Percentiles rank a stretch among this genome's conserved stretches.
Evolutionary conservation across 2,329 filamentous ascomycete species (phyloP).

Genomic region (Trichoderma brevicompactum): DNA sequence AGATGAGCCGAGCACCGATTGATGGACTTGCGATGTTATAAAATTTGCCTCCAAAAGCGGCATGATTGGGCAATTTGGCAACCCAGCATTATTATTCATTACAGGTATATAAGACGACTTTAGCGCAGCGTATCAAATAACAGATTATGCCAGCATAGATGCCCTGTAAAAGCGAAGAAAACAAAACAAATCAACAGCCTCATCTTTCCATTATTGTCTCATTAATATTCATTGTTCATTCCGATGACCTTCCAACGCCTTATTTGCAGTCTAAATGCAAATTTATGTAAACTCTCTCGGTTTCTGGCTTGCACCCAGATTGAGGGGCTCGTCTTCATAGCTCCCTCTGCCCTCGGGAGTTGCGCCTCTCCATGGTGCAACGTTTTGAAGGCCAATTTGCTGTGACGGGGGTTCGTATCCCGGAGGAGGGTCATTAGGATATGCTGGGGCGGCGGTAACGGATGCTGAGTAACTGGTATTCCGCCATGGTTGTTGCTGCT

Average conservation of each 20-base stretch:
- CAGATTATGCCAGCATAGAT: not conserved
- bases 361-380: slow-evolving; percentile 37
- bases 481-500: slow-evolving; percentile 39
- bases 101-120: not conserved
- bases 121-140: not conserved
- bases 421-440: slow-evolving; percentile 40
- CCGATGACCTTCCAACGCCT: slow-evolving; percentile 33
- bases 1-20: slow-evolving; percentile 27
- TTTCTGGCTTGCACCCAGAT: slow-evolving; percentile 38
- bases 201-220: not conserved
- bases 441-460: slow-evolving; percentile 31
- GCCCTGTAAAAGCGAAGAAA: too few species aligned
- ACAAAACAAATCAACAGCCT: not conserved
- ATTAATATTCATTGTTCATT: slow-evolving; percentile 12
- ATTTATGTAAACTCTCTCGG: slow-evolving; percentile 42
- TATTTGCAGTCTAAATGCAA: slow-evolving; percentile 7
- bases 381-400: slow-evolving; percentile 38
- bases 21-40: not conserved
- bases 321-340: slow-evolving; percentile 40
- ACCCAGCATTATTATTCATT: not conserved
- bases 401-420: slow-evolving; percentile 41
- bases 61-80: not conserved
- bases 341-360: slow-evolving; percentile 37
- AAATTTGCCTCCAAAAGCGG: not conserved
- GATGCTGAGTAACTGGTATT: slow-evolving; percentile 30